Base-by-base conservation (phyloP, 805 yeast species). In the Nakazawaea populi region DNA sequence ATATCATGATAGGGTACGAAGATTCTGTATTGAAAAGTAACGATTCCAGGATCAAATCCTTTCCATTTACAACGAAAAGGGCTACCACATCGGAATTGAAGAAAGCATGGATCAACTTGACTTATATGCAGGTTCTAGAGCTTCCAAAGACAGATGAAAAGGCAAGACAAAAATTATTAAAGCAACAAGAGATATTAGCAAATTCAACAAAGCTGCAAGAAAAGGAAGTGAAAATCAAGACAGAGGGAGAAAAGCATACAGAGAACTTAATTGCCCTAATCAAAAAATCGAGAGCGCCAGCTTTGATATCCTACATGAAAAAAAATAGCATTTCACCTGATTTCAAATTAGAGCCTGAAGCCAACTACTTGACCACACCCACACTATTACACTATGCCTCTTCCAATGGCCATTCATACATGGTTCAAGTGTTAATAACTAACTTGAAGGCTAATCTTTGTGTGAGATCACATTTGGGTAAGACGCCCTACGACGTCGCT, bases 21-120 rank as follows among this genome's bases (percentile, higher is more conserved):
- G 82, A 82, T 32, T 76, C 83, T 0, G 73, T 80, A 1, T 64
- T 80, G 6, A 60, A 73, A 35, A 68, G 60, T 32, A 68, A 69
- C 35, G 97, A 92, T 62, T 56, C 70, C 0, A 74, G 96, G 55
- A 66, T 94, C 6, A 79, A 77, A 55, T 66, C 73, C 2, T 81
- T 92, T 62, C 99, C 99, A 1, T 90, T 94, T 68, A 85, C 96
- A 0, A 92, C 99, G 0, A 80, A 80, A 51, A 76, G 97, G 56
- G 96, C 98, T 1, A 91, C 96, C 0, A 74, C 85, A 0, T 69
- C 79, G 2, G 98, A 91, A 63, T 69, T 94, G 57, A 87, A 83
- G 60, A 77, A 82, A 45, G 89, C 95, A 0, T 94, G 98, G 98
- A 73, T 79, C 30, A 84, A 85, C 56, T 70, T 94, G 52, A 73